These are phyloP conservation scores for Backusella tarrabulga DNA, from an alignment of 192 early-diverging fungal genomes.

Conservation along the genomic window DNA sequence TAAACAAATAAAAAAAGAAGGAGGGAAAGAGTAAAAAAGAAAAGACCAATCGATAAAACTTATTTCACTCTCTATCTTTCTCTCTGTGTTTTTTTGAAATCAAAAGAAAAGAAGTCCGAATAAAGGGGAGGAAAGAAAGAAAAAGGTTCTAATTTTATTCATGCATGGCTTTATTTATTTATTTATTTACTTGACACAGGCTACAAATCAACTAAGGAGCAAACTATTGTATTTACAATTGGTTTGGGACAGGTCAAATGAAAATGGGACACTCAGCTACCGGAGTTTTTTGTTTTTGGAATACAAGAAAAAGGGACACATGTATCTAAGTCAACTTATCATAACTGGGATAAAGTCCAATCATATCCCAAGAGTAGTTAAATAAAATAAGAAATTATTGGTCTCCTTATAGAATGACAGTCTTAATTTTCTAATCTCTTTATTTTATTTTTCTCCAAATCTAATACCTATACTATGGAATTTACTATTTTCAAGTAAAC, in stretches of 20 bases:
- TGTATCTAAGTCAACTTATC: background rate
- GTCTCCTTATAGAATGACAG: background rate
- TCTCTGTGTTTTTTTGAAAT: background rate
- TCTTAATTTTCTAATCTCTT: background rate
- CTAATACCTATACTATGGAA: background rate
- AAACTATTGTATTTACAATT: background rate
- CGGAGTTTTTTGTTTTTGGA: background rate
- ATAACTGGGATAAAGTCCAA: background rate
- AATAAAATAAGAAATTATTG: background rate
- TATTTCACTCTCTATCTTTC: background rate
- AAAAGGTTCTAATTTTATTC: background rate
- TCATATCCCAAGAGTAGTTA: background rate
- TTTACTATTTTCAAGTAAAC: background rate
- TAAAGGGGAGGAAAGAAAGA: background rate
- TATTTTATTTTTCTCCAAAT: background rate
- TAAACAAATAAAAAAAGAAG: background rate
- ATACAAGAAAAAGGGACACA: background rate
- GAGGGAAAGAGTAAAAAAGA: background rate
- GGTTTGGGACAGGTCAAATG: background rate
- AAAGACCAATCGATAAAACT: background rate
- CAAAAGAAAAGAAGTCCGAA: background rate
- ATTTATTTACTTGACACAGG: background rate
- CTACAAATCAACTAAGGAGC: background rate
- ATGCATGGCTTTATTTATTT: background rate
- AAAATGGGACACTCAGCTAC: background rate